phyloP scores from a whole-genome alignment of 1,139 yeast species.

The Saccharomycopsis phalli region DNA sequence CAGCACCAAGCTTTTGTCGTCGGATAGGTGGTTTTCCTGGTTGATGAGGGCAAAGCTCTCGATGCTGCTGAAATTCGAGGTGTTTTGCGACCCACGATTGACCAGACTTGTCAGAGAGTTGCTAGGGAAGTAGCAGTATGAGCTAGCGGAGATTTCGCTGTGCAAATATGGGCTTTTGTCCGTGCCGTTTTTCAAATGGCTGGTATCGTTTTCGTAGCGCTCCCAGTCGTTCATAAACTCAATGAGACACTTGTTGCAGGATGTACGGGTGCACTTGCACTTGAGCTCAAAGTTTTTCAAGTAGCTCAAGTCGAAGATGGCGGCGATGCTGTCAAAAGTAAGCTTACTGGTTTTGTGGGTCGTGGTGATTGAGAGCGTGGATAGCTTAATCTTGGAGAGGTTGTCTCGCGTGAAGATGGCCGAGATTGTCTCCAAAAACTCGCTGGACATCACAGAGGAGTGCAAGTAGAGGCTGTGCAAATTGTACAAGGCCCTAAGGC shows the following conservation, averaged over 20 bases:
- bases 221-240: conserved; percentile 25
- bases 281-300: conserved; percentile 24
- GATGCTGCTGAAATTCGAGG: background rate
- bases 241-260: conserved; percentile 23
- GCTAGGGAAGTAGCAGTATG: conserved; percentile 11
- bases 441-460: conserved; percentile 8
- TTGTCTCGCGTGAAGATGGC: conserved; percentile 5
- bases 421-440: conserved; percentile 8
- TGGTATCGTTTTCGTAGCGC: conserved; percentile 1
- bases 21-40: background rate
- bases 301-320: conserved; percentile 22
- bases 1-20: background rate
- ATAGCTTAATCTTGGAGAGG: conserved; percentile 14
- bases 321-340: conserved; percentile 22
- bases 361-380: conserved; percentile 23
- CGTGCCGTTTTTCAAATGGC: conserved; percentile 5
- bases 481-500: conserved; percentile 18
- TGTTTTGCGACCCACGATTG: background rate
- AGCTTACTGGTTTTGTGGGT: conserved; percentile 21
- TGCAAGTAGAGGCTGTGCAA: conserved; percentile 12
- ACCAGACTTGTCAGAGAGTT: conserved; percentile 2
- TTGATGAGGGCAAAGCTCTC: background rate
- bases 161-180: background rate
- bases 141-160: conserved; percentile 6
- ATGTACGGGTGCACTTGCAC: conserved; percentile 22